Base-by-base conservation (phyloP, 805 yeast genomes). In the Zygosaccharomyces bisporus region DNA sequence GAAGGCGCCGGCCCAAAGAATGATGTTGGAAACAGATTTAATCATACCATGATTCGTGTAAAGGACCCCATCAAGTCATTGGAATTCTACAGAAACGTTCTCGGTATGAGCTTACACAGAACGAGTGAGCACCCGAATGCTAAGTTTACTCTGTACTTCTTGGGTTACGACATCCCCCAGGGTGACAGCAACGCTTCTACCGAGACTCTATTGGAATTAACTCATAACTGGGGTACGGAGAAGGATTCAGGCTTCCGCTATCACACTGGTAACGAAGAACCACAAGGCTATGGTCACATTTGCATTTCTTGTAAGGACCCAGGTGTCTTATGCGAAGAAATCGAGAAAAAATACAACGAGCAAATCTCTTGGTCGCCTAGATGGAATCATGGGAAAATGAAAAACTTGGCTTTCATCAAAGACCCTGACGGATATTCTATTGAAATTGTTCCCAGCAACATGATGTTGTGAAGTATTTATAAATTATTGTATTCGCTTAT, bases 161-260 rank as follows among this genome's bases (percentile, higher is more conserved):
- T 93, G 51, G 95, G 89, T 9, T 91, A 81, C 66, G 72, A 56
- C 60, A 69, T 54, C 47, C 55, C 56, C 25, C 41, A 53, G 1
- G 81, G 75, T 44, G 72, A 73, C 34, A 60, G 66, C 34, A 57
- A 70, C 27, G 67, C 72, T 44, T 53, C 61, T 3, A 56, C 80
- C 48, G 88, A 86, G 62, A 82, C 91, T 16, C 67, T 93, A 9
- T 65, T 93, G 44, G 99, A 93, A 68, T 74, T 93, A 61, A 91
- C 98, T 37, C 91, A 88, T 70, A 93, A 93, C 70, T 91, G 88
- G 83, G 99, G 98, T 17, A 87, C 97, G 17, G 99, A 93, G 63
- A 58, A 69, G 16, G 96, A 91, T 50, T 73, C 75, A 13, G 73
- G 75, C 4, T 86, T 88, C 69, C 68, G 73, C 41, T 93, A 91